These are phyloP conservation scores for Xerophyta viscosa DNA, from an alignment of 106 monocot genomes.

Conservation along the genomic window DNA sequence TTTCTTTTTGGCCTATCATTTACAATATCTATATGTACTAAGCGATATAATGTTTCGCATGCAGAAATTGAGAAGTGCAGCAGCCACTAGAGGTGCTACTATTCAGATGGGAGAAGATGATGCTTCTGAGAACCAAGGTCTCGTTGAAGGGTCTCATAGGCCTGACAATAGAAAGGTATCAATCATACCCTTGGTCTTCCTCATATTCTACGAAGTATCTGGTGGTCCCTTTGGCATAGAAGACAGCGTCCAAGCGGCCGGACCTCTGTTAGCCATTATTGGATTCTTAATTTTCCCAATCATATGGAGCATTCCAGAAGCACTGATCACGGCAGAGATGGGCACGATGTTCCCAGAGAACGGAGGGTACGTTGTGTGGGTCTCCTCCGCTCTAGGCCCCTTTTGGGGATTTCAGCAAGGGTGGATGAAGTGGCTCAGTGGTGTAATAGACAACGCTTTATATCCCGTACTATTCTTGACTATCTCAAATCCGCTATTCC, in stretches of 20 bases:
- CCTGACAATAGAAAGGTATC: slow-evolving; percentile 32
- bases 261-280: slow-evolving; percentile 49
- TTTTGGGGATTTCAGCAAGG: slow-evolving; percentile 80
- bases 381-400: slow-evolving; percentile 48
- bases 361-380: slow-evolving; percentile 76
- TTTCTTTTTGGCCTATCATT: too few species aligned
- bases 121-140: slow-evolving; percentile 10
- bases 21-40: too few species aligned
- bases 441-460: slow-evolving; percentile 72
- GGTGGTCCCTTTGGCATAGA: slow-evolving; percentile 71
- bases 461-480: slow-evolving; percentile 66
- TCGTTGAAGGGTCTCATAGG: slow-evolving; percentile 19
- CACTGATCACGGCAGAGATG: slow-evolving; percentile 64
- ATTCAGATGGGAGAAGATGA: slow-evolving; percentile 28
- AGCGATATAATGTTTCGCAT: slow-evolving; percentile 1
- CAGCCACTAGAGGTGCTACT: background rate
- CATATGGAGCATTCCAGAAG: slow-evolving; percentile 82
- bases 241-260: slow-evolving; percentile 61
- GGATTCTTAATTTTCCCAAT: slow-evolving; percentile 63
- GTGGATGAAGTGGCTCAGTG: slow-evolving; percentile 83
- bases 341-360: slow-evolving; percentile 80
- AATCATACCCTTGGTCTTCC: slow-evolving; percentile 52
- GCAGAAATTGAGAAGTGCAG: slow-evolving; percentile 13
- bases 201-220: slow-evolving; percentile 78
- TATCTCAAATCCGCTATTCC: slow-evolving; percentile 59